A percentile compares a stretch with the other conserved stretches of the same genome.
Evolutionary conservation across 2,329 filamentous ascomycete species (phyloP).

Genomic region (Shiraia bambusicola): DNA sequence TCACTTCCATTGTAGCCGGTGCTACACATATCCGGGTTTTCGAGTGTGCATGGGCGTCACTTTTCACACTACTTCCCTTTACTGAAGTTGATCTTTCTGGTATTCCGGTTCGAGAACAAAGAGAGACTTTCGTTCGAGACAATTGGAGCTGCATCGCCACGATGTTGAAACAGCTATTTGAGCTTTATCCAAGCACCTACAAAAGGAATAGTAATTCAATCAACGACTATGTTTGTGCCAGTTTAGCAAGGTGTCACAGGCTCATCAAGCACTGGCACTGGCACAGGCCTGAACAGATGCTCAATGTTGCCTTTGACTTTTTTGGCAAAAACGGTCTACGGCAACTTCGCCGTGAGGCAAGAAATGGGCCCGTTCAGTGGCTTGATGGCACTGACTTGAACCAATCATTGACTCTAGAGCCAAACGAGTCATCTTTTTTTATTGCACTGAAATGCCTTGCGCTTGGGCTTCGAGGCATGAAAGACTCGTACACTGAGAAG

Average conservation of each 20-base stretch:
- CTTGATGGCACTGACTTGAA: conserved; percentile 52
- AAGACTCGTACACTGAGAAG: conserved; percentile 51
- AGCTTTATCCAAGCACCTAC: conserved; percentile 49
- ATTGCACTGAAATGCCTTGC: conserved; percentile 61
- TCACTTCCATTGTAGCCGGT: conserved; percentile 17
- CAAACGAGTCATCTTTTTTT: conserved; percentile 58
- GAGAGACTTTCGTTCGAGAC: conserved; percentile 45
- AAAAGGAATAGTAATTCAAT: conserved; percentile 45
- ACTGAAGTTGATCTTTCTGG: conserved; percentile 55
- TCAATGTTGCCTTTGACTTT: conserved; percentile 60
- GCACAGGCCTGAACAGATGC: conserved; percentile 56
- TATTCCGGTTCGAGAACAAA: conserved; percentile 45
- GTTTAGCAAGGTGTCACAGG: conserved; percentile 55
- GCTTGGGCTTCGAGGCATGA: conserved; percentile 52
- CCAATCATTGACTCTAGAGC: conserved; percentile 47
- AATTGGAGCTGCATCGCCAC: conserved; percentile 54
- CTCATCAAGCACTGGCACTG: conserved; percentile 60
- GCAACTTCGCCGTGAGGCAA: conserved; percentile 55
- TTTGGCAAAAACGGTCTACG: conserved; percentile 57
- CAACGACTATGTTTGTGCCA: conserved; percentile 57
- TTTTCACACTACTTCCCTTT: conserved; percentile 57
- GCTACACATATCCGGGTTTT: conserved; percentile 34
- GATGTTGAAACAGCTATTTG: conserved; percentile 51
- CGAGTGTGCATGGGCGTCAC: conserved; percentile 45
- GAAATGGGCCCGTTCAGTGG: conserved; percentile 55